Evolutionary conservation across 2,329 filamentous ascomycete species (phyloP), one percentile per base, ranked within the genome.

Genomic region (Verticillium nonalfalfae): DNA sequence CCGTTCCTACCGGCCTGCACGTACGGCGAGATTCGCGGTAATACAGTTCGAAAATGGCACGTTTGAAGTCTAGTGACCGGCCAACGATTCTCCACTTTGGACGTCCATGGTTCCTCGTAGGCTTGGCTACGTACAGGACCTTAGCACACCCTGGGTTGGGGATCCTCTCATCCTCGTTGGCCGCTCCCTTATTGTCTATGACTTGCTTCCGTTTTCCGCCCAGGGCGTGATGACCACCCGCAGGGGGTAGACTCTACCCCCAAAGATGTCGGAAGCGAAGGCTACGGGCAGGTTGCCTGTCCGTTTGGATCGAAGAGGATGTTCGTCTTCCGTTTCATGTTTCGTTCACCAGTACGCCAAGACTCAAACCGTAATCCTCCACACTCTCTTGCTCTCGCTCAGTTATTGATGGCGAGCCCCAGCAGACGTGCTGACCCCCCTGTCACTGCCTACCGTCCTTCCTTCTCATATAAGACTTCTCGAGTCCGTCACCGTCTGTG

Each of bases 1-100:
- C 76, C 76, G 76, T 69, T 66, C 71, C 69, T 74, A 72, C 76
- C 76, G 76, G 72, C 66, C 66, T 75, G 72, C 68, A 72, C 70
- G 71, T 73, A 70, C 71, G 60, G 66, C 67, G 69, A 68, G 67
- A 63, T 62, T 69, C 64, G 62, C 66, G 62, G 66, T 65, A 70
- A 70, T 70, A 69, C 63, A 56, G 61, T 40, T 64, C 64, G 26
- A 65, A 66, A 58, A 45, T 59, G 59, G 61, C 64, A 62, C 52
- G 60, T 61, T 66, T 60, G 10, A 60, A 67, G 67, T 72, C 70
- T 70, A 73, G 66, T 72, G 68, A 73, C 68, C 68, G 58, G 62
- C 57, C 56, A 63, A 63, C 63, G 18, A 54, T 63, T 58, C 61
- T 60, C 63, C 63, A 59, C 65, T 64, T 63, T 66, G 66, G 65